Conservation (phyloP, 1,139 yeast genomes). For the Geotrichum restrictum region DNA sequence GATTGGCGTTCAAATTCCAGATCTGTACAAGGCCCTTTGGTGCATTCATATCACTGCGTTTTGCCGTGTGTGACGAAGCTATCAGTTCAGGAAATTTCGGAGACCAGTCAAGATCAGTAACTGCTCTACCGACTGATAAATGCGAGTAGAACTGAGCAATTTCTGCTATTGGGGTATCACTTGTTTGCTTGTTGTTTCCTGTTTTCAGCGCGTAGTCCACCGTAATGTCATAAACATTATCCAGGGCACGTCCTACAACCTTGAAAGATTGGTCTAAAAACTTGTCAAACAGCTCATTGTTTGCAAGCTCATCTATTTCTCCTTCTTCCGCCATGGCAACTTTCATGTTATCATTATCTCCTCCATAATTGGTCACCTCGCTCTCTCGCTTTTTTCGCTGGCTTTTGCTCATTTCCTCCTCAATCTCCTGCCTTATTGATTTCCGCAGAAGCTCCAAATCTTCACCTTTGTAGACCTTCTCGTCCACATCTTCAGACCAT, state of each 20-base stretch:
- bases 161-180: constrained; percentile 23
- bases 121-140: constrained; percentile 34
- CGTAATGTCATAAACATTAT: constrained; percentile 38
- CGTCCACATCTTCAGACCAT: constrained; percentile 10
- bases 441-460: constrained; percentile 11
- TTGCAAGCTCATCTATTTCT: constrained; percentile 20
- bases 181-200: constrained; percentile 13
- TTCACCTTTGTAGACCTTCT: constrained; percentile 10
- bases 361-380: constrained; percentile 1
- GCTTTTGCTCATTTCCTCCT: constrained; percentile 18
- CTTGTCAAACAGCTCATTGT: constrained; percentile 20
- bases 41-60: constrained; percentile 28
- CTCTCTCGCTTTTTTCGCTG: constrained; percentile 15
- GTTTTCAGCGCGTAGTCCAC: constrained; percentile 33
- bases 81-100: constrained; percentile 44
- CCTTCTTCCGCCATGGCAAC: constrained; percentile 15
- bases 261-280: constrained; percentile 43
- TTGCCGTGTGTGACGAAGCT: constrained; percentile 40
- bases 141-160: constrained; percentile 30
- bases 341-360: constrained; percentile 10
- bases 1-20: constrained; percentile 41
- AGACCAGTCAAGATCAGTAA: constrained; percentile 45
- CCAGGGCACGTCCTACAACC: constrained; percentile 42
- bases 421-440: constrained; percentile 18
- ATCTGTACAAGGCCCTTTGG: constrained; percentile 40